A percentile compares a stretch with the other conserved stretches of the same genome.
Conservation (phyloP, 2,329 filamentous ascomycete genomes). For the Malbranchea zuffiana region DNA sequence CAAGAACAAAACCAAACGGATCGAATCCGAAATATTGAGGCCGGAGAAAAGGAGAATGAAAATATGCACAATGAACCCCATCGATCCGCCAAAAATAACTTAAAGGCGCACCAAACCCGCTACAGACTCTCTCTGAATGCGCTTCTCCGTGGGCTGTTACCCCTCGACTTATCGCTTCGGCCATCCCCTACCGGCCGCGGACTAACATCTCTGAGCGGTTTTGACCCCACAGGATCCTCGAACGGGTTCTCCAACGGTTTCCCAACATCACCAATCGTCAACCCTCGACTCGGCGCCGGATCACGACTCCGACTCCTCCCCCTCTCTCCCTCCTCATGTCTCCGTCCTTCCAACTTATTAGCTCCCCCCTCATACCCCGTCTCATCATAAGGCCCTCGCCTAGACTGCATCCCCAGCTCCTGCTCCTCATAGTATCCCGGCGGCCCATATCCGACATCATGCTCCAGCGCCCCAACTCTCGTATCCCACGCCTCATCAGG, state of each 20-base stretch:
- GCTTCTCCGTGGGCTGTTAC: slow-evolving; percentile 57
- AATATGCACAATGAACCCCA: too few relatives aligned
- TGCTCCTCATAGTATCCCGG: slow-evolving; percentile 64
- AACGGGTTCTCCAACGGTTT: slow-evolving; percentile 54
- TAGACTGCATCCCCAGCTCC: slow-evolving; percentile 49
- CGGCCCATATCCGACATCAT: slow-evolving; percentile 47
- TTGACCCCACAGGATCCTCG: slow-evolving; percentile 55
- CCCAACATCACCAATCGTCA: slow-evolving; percentile 37
- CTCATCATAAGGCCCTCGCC: slow-evolving; percentile 25
- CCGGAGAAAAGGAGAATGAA: too few relatives aligned
- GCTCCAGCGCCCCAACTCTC: slow-evolving; percentile 58
- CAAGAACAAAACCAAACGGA: too few relatives aligned
- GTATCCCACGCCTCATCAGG: slow-evolving; percentile 81
- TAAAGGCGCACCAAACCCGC: too few relatives aligned
- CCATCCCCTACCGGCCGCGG: slow-evolving; percentile 49
- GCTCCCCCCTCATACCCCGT: slow-evolving; percentile 14
- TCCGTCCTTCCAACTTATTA: neutral
- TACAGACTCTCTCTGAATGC: slow-evolving; percentile 60
- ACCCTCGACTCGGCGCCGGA: slow-evolving; percentile 28
- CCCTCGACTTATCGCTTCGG: slow-evolving; percentile 29
- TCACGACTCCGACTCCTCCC: slow-evolving; percentile 38
- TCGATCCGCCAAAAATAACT: too few relatives aligned
- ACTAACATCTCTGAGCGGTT: slow-evolving; percentile 59
- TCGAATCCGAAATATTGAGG: too few relatives aligned
- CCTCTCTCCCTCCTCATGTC: slow-evolving; percentile 27